Conservation (phyloP, 352 stramenopile genomes). For the Globisporangium camurandrum region DNA sequence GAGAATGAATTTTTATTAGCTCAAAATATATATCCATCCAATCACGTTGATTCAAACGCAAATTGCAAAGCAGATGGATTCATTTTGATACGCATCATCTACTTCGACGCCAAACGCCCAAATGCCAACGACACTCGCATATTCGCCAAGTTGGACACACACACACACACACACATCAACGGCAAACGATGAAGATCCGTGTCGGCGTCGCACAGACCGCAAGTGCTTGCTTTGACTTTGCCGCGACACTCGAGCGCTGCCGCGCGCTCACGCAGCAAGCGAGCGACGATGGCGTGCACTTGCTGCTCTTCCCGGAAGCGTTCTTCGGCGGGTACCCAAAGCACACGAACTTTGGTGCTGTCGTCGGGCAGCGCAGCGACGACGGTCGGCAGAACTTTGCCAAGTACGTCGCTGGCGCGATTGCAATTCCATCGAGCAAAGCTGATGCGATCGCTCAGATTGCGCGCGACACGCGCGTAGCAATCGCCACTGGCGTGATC, state of each 20-base stretch:
- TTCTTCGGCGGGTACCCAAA: slow-evolving; percentile 24
- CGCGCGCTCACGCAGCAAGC: slow-evolving; percentile 11
- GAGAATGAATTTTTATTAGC: too few species aligned
- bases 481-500: slow-evolving; percentile 14
- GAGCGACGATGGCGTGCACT: slow-evolving; percentile 7
- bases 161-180: background rate
- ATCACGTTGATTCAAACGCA: too few species aligned
- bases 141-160: background rate
- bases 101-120: too few species aligned
- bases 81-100: too few species aligned
- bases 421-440: slow-evolving; percentile 15
- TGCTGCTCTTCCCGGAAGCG: slow-evolving; percentile 20
- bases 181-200: slow-evolving; percentile 6
- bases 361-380: slow-evolving; percentile 12
- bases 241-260: slow-evolving; percentile 14
- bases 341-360: slow-evolving; percentile 17
- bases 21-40: too few species aligned
- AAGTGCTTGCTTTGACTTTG: slow-evolving; percentile 18
- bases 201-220: slow-evolving; percentile 19
- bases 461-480: slow-evolving; percentile 3
- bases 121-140: background rate
- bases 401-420: slow-evolving; percentile 12
- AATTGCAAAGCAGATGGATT: too few species aligned
- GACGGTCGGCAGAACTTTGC: slow-evolving; percentile 15
- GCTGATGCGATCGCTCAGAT: slow-evolving; percentile 15